Percentiles rank a stretch among this genome's conserved stretches.
Evolutionary conservation across 768 basidiomycete species (phyloP).

Genomic region (Phlebiopsis flavidoalba): DNA sequence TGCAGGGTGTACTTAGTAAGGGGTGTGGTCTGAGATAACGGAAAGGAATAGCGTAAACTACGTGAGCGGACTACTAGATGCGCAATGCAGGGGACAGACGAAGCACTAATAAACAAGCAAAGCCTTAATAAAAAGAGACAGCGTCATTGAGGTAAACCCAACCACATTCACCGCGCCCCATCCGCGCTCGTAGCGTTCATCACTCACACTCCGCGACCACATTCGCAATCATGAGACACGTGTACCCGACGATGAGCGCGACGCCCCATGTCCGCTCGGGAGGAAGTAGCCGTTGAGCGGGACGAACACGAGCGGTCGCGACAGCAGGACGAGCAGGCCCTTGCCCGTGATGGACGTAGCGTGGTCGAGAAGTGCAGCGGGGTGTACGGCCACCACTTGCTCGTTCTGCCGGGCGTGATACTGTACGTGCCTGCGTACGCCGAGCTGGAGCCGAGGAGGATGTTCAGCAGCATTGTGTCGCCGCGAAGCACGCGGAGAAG

Average conservation of each 20-base stretch:
- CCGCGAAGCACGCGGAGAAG: slow-evolving; percentile 92
- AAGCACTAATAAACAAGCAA: too few relatives aligned
- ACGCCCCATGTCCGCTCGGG: slow-evolving; percentile 72
- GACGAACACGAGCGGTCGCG: slow-evolving; percentile 78
- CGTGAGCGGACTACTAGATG: too few relatives aligned
- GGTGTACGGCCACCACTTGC: slow-evolving; percentile 62
- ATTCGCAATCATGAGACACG: slow-evolving; percentile 72
- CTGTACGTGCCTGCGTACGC: slow-evolving; percentile 83
- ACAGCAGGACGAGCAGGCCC: slow-evolving; percentile 76
- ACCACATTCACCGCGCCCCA: too few relatives aligned
- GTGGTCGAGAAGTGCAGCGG: slow-evolving; percentile 45
- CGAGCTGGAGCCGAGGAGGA: slow-evolving; percentile 67
- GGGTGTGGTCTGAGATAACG: too few relatives aligned
- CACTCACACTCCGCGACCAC: slow-evolving; percentile 81
- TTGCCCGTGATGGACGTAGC: slow-evolving; percentile 82
- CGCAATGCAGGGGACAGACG: too few relatives aligned
- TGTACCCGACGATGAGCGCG: slow-evolving; percentile 70
- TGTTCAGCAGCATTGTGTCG: slow-evolving; percentile 93
- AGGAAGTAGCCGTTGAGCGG: slow-evolving; percentile 77
- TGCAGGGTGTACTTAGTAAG: too few relatives aligned
- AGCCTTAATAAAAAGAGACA: too few relatives aligned
- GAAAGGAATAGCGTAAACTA: too few relatives aligned
- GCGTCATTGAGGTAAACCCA: too few relatives aligned
- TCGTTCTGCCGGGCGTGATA: slow-evolving; percentile 68
- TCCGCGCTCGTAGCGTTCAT: neutral